Conservation (phyloP, 2,329 filamentous ascomycete genomes). For the Beauveria varroae region DNA sequence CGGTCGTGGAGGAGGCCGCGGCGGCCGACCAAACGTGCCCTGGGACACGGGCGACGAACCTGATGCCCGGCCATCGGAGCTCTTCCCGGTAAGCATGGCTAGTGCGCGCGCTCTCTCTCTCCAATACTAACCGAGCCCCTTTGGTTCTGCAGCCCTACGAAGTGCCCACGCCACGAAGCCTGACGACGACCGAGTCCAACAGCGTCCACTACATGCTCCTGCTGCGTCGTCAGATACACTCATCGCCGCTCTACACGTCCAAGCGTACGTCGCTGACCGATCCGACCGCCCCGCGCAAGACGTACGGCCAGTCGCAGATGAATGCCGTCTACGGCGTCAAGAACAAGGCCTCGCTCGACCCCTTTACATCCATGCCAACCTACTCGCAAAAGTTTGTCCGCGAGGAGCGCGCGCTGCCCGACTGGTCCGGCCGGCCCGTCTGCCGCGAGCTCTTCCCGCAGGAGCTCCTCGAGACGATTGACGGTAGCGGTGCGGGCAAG, state of each 20-base stretch:
- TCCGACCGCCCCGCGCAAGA: constrained; percentile 31
- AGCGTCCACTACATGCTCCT: constrained; percentile 46
- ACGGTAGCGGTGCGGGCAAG: constrained; percentile 35
- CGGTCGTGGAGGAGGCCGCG: constrained; percentile 39
- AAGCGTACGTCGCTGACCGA: constrained; percentile 36
- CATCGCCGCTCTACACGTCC: constrained; percentile 49
- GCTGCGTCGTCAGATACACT: constrained; percentile 49
- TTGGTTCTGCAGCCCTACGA: constrained; percentile 35
- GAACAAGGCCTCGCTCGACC: constrained; percentile 49
- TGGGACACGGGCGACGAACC: constrained; percentile 49
- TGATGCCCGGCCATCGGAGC: constrained; percentile 50
- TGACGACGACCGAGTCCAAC: constrained; percentile 37
- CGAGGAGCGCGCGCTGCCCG: constrained; percentile 45
- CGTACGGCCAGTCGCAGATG: constrained; percentile 51
- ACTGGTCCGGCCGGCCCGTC: constrained; percentile 43
- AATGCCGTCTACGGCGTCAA: constrained; percentile 49
- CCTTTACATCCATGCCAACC: constrained; percentile 51
- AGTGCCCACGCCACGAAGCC: constrained; percentile 37
- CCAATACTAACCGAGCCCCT: background rate
- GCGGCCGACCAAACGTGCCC: constrained; percentile 39
- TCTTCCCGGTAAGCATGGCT: constrained; percentile 43
- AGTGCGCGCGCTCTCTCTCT: too few species aligned
- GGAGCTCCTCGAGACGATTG: constrained; percentile 48
- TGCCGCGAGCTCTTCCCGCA: constrained; percentile 46
- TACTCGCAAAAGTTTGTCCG: constrained; percentile 49